phyloP scores from a whole-genome alignment of 768 basidiomycete genomes.

The Psilocybe sp. region DNA sequence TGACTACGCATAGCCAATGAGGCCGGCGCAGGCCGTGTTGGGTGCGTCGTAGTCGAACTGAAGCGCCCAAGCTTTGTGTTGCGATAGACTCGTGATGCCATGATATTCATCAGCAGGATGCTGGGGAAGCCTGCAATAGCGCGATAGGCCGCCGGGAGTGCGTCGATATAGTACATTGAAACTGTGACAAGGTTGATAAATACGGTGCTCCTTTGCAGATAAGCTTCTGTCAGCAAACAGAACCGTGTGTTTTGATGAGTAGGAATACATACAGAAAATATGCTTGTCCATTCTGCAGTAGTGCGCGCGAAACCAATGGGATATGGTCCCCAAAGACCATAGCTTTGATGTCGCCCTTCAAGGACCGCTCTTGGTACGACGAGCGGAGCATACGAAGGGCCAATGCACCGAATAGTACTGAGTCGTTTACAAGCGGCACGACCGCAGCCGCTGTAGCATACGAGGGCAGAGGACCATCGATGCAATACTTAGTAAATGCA shows the following conservation, averaged over 20 bases:
- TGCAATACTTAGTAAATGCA: slow-evolving; percentile 12
- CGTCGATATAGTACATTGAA: slow-evolving; percentile 6
- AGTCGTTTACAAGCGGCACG: slow-evolving; percentile 21
- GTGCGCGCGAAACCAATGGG: slow-evolving; percentile 19
- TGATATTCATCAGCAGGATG: slow-evolving; percentile 15
- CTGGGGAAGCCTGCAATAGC: slow-evolving; percentile 6
- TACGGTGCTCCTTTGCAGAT: slow-evolving; percentile 10
- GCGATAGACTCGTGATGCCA: slow-evolving; percentile 17
- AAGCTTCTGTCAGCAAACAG: not conserved
- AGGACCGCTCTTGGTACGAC: not conserved
- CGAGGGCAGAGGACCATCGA: slow-evolving; percentile 1
- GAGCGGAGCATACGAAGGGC: slow-evolving; percentile 21
- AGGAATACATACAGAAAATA: slow-evolving; percentile 28
- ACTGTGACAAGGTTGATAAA: slow-evolving; percentile 6
- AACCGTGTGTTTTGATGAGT: too few species aligned
- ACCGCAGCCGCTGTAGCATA: slow-evolving; percentile 17
- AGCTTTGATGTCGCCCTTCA: slow-evolving; percentile 2
- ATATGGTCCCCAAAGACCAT: slow-evolving; percentile 17
- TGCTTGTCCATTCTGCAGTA: slow-evolving; percentile 26
- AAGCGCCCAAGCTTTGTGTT: slow-evolving; percentile 7
- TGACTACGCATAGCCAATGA: too few species aligned
- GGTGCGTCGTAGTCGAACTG: too few species aligned
- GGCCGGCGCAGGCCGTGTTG: too few species aligned
- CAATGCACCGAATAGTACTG: slow-evolving; percentile 26
- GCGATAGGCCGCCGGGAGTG: slow-evolving; percentile 11